These are phyloP conservation scores for Exidia glandulosa DNA, from an alignment of 768 basidiomycete genomes.

Conservation along the genomic window DNA sequence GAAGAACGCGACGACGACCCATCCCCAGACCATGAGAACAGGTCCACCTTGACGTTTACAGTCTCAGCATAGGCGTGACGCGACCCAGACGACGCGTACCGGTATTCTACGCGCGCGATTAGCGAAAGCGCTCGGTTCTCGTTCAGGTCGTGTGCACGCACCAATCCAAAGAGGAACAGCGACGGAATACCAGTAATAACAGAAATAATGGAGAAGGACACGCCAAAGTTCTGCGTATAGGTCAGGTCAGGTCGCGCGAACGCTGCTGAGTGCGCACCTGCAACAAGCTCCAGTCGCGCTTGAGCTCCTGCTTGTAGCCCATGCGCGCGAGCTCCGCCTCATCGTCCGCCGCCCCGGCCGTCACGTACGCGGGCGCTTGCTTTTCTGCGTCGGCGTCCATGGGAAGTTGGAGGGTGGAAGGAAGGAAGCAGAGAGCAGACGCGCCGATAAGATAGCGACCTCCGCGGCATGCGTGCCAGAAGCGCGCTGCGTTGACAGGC, in stretches of 20 bases:
- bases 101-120: constrained; percentile 38
- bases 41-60: too few relatives aligned
- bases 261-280: constrained; percentile 31
- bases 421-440: too few relatives aligned
- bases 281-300: constrained; percentile 49
- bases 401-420: too few relatives aligned
- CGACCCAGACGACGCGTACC: too few relatives aligned
- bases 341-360: constrained; percentile 21
- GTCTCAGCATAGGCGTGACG: too few relatives aligned
- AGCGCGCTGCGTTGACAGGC: too few relatives aligned
- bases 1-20: constrained; percentile 54
- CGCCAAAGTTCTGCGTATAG: constrained; percentile 48
- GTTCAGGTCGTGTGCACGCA: too few relatives aligned
- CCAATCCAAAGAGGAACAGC: constrained; percentile 57
- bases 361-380: background rate
- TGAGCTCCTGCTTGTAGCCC: constrained; percentile 64
- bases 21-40: constrained; percentile 70
- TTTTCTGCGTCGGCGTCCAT: background rate
- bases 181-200: constrained; percentile 61
- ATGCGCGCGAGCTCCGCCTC: constrained; percentile 55
- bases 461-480: too few relatives aligned
- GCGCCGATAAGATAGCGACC: too few relatives aligned
- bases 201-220: constrained; percentile 68
- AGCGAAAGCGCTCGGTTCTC: background rate
- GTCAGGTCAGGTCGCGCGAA: background rate